Evolutionary conservation across 1,139 yeast species (phyloP), one percentile per base, ranked within the genome.

Genomic region (Yamadazyma buinensis): DNA sequence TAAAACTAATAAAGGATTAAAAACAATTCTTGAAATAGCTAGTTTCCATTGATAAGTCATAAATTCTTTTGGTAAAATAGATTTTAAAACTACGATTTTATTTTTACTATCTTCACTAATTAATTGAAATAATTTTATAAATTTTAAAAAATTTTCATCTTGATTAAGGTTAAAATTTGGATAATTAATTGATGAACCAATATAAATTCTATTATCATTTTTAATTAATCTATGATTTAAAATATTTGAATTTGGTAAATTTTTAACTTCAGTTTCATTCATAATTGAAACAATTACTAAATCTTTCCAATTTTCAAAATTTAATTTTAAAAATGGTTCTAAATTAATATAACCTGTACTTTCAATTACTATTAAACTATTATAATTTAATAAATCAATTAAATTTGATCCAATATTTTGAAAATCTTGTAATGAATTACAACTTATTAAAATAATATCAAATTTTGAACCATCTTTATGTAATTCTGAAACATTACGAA

Each of bases 11-110:
- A 88, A 61, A 2, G 95, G 88, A 55, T 82, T 85, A 52, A 87
- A 79, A 12, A 88, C 81, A 29, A 87, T 75, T 40, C 80, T 71
- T 4, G 95, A 87, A 39, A 87, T 69, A 0, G 94, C 90, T 38
- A 84, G 68, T 51, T 81, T 80, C 96, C 96, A 87, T 57, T 87
- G 95, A 47, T 77, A 79, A 9, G 80, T 76, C 58, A 77, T 64
- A 50, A 82, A 83, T 45, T 82, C 87, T 34, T 69, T 61, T 9
- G 78, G 71, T 22, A 74, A 71, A 39, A 60, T 58, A 26, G 77
- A 72, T 57, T 65, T 73, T 42, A 76, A 64, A 32, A 73, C 67
- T 28, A 69, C 71, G 18, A 69, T 57, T 28, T 51, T 40, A 24
- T 55, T 54, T 19, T 49, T 33, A 28, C 66, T 57, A 36, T 58